Conservation (phyloP, 768 basidiomycete genomes). For the Candolleomyces eurysporus region DNA sequence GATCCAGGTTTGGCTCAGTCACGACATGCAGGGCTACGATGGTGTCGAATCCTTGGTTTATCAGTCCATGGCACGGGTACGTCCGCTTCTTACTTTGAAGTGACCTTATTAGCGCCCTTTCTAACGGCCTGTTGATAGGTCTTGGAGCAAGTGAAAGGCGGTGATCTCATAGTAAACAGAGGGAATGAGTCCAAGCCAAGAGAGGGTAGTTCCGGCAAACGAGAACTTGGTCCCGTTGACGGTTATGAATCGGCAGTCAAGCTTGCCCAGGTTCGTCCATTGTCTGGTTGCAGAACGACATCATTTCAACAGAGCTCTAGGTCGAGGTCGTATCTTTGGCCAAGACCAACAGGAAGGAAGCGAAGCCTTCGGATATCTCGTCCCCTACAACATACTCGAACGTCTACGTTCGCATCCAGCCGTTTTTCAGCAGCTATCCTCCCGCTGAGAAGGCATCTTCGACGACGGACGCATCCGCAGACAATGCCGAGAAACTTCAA, state of each 20-base stretch:
- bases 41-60: slow-evolving; percentile 95
- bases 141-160: slow-evolving; percentile 93
- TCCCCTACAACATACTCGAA: slow-evolving; percentile 80
- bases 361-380: slow-evolving; percentile 30
- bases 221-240: slow-evolving; percentile 82
- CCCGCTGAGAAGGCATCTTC: slow-evolving; percentile 26
- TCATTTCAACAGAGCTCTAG: slow-evolving; percentile 32
- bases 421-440: slow-evolving; percentile 62
- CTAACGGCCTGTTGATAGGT: slow-evolving; percentile 46
- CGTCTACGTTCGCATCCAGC: slow-evolving; percentile 92
- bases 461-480: slow-evolving; percentile 15
- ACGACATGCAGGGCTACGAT: slow-evolving; percentile 96
- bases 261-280: slow-evolving; percentile 65
- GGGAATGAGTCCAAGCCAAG: slow-evolving; percentile 76
- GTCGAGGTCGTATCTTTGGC: slow-evolving; percentile 77
- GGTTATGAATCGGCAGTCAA: slow-evolving; percentile 83
- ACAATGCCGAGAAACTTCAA: slow-evolving; percentile 52
- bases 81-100: not conserved
- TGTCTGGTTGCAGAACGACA: slow-evolving; percentile 1
- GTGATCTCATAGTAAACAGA: slow-evolving; percentile 84
- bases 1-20: slow-evolving; percentile 91
- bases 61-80: slow-evolving; percentile 75
- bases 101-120: too few relatives aligned
- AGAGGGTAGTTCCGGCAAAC: slow-evolving; percentile 42
- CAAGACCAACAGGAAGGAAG: slow-evolving; percentile 51